A percentile compares a stretch with the other conserved stretches of the same genome.
phyloP scores from a whole-genome alignment of 352 stramenopile genomes.

The Phytophthora idaei region DNA sequence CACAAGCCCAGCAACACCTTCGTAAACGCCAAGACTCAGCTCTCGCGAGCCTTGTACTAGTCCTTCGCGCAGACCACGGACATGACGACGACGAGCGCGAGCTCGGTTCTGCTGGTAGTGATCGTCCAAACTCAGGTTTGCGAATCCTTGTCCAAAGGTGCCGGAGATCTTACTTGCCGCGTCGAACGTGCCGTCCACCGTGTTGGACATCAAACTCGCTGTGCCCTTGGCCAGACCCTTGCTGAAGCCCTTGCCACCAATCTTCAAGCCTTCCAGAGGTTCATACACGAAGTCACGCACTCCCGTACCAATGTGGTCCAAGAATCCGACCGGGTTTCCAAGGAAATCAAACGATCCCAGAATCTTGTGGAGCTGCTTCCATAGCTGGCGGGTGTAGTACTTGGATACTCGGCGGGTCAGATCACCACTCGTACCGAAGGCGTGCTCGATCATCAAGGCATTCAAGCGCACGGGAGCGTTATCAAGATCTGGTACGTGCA shows the following conservation, averaged over 20 bases:
- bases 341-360: slow-evolving; percentile 90
- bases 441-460: slow-evolving; percentile 89
- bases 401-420: slow-evolving; percentile 85
- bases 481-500: slow-evolving; percentile 90
- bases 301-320: slow-evolving; percentile 95
- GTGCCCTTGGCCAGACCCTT: slow-evolving; percentile 88
- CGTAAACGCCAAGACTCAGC: slow-evolving; percentile 82
- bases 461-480: slow-evolving; percentile 87
- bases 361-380: slow-evolving; percentile 91
- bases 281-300: slow-evolving; percentile 97
- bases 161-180: slow-evolving; percentile 89
- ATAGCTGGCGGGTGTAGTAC: slow-evolving; percentile 89
- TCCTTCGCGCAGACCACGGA: slow-evolving; percentile 80
- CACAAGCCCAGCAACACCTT: slow-evolving; percentile 83
- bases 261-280: slow-evolving; percentile 92
- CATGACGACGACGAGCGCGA: slow-evolving; percentile 74
- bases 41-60: slow-evolving; percentile 87
- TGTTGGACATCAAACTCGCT: slow-evolving; percentile 87
- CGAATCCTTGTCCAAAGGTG: slow-evolving; percentile 87
- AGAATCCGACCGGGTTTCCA: slow-evolving; percentile 86
- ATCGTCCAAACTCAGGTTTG: slow-evolving; percentile 86
- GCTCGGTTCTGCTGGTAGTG: slow-evolving; percentile 89
- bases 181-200: slow-evolving; percentile 87
- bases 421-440: slow-evolving; percentile 88
- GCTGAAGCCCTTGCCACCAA: slow-evolving; percentile 86